These are phyloP conservation scores for Cladophialophora immunda DNA, from an alignment of 2,329 filamentous ascomycete species.

Conservation along the genomic window DNA sequence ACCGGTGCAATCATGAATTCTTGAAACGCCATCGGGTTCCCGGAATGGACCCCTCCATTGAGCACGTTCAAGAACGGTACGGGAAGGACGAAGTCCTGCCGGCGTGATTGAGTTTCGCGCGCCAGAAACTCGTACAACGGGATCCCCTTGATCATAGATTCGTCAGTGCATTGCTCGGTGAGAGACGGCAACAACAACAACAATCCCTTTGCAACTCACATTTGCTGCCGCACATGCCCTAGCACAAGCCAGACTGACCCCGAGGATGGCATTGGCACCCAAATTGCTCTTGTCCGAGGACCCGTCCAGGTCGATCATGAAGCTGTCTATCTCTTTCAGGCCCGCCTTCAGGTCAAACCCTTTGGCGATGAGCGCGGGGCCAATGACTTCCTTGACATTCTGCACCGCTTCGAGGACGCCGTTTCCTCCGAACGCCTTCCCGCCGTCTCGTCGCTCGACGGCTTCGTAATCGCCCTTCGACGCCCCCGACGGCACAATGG, in stretches of 20 bases:
- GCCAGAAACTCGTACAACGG: constrained; percentile 66
- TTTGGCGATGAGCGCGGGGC: constrained; percentile 63
- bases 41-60: constrained; percentile 58
- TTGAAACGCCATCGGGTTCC: constrained; percentile 62
- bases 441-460: constrained; percentile 55
- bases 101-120: constrained; percentile 61
- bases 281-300: constrained; percentile 87
- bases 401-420: constrained; percentile 64
- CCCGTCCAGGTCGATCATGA: constrained; percentile 67
- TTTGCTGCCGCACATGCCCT: constrained; percentile 65
- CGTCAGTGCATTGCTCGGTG: constrained; percentile 7
- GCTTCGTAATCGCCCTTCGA: constrained; percentile 49
- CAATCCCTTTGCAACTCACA: constrained; percentile 40
- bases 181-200: no score
- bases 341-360: constrained; percentile 62
- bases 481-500: constrained; percentile 48
- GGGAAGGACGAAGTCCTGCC: constrained; percentile 61
- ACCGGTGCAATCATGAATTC: constrained; percentile 35
- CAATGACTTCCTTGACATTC: constrained; percentile 65
- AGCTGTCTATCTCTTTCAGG: constrained; percentile 61
- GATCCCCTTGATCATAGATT: constrained; percentile 44
- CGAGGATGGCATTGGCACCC: constrained; percentile 87
- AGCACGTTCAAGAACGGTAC: constrained; percentile 68
- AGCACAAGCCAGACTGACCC: constrained; percentile 81
- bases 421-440: constrained; percentile 63